Conservation (phyloP, 2,329 filamentous ascomycete genomes). For the Thielaviopsis punctulata region DNA sequence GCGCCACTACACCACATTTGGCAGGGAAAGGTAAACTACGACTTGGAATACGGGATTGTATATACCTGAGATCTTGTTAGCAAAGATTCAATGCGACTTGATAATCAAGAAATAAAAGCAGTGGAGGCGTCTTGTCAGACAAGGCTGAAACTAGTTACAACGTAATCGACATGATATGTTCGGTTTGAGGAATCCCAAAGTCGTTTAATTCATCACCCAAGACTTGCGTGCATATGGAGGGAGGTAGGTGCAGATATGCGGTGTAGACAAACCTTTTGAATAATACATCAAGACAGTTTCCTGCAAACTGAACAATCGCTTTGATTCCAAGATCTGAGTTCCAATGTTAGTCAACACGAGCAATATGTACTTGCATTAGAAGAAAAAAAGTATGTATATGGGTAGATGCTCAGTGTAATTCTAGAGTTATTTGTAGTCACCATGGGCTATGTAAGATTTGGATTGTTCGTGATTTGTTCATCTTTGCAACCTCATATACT, state of each 20-base stretch:
- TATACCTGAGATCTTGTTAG: constrained; percentile 12
- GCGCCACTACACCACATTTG: not conserved
- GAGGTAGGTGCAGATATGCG: constrained; percentile 13
- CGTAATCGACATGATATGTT: constrained; percentile 47
- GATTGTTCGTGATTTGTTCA: constrained; percentile 37
- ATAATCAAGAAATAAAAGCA: constrained; percentile 22
- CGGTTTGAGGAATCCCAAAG: constrained; percentile 53
- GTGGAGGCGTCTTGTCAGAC: constrained; percentile 34
- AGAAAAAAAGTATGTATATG: not conserved
- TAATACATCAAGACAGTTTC: not conserved
- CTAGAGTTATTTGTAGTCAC: constrained; percentile 33
- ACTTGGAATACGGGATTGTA: constrained; percentile 10
- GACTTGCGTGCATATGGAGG: constrained; percentile 16
- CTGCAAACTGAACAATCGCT: not conserved
- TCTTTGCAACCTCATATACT: constrained; percentile 14
- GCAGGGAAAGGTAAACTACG: not conserved
- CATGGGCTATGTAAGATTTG: constrained; percentile 42
- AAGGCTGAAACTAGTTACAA: constrained; percentile 49
- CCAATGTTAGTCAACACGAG: constrained; percentile 3
- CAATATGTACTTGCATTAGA: constrained; percentile 10
- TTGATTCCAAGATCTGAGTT: not conserved
- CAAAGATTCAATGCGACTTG: constrained; percentile 12
- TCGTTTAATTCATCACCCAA: constrained; percentile 43
- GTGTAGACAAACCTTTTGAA: constrained; percentile 27
- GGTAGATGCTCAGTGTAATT: constrained; percentile 37